A percentile compares a stretch with the other conserved stretches of the same genome.
Evolutionary conservation across 2,329 filamentous ascomycete genomes (phyloP).

Genomic region (Ilyonectria robusta): DNA sequence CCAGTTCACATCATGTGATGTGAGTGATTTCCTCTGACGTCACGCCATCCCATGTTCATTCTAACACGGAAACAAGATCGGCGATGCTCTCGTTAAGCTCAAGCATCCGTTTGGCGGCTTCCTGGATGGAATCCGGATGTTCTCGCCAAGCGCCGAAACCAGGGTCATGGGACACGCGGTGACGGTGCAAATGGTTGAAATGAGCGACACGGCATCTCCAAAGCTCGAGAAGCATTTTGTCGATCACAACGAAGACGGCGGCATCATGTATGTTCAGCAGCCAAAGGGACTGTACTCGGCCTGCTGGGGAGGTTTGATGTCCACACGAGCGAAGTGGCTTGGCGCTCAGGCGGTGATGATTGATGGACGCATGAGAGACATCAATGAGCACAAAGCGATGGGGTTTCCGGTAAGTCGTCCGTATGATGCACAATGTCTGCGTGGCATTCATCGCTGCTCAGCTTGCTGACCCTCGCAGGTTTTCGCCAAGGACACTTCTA

Average conservation of each 20-base stretch:
- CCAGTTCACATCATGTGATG: slow-evolving; percentile 24
- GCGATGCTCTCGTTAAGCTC: slow-evolving; percentile 49
- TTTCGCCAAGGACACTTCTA: slow-evolving; percentile 46
- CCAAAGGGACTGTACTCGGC: slow-evolving; percentile 45
- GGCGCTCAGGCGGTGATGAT: slow-evolving; percentile 47
- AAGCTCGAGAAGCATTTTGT: slow-evolving; percentile 48
- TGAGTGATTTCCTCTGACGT: neutral
- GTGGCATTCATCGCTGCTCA: neutral
- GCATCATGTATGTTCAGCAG: slow-evolving; percentile 50
- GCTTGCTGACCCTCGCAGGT: slow-evolving; percentile 35
- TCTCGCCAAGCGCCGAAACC: slow-evolving; percentile 36
- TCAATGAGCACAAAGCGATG: slow-evolving; percentile 48
- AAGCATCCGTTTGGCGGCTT: slow-evolving; percentile 48
- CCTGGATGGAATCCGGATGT: slow-evolving; percentile 44
- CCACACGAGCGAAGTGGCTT: slow-evolving; percentile 46
- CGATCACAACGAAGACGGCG: slow-evolving; percentile 42
- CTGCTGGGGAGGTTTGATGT: slow-evolving; percentile 51
- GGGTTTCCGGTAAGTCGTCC: slow-evolving; percentile 24
- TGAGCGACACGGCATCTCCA: slow-evolving; percentile 43
- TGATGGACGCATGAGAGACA: slow-evolving; percentile 48
- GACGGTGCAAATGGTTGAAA: slow-evolving; percentile 49
- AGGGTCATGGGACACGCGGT: slow-evolving; percentile 47
- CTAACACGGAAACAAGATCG: slow-evolving; percentile 32
- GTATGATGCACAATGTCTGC: neutral
- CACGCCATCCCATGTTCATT: too few species aligned